Conservation (phyloP, 2,329 filamentous ascomycete species). For the Xylaria sp. region DNA sequence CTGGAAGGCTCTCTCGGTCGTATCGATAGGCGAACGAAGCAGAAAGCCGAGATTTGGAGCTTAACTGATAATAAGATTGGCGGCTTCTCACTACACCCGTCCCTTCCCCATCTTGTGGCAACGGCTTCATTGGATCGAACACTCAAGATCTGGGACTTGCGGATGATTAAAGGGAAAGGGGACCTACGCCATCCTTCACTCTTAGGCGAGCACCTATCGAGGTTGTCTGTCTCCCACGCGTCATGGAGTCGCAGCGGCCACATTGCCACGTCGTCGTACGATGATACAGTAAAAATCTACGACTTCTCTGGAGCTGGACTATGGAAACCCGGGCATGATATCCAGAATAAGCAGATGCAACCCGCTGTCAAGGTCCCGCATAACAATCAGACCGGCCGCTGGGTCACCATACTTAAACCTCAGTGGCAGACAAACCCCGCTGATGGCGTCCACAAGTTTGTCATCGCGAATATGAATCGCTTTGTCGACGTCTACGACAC, state of each 20-base stretch:
- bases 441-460: conserved; percentile 86
- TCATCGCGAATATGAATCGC: conserved; percentile 96
- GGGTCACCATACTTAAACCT: conserved; percentile 84
- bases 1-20: conserved; percentile 83
- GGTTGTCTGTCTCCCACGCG: conserved; percentile 90
- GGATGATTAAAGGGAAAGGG: conserved; percentile 72
- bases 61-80: conserved; percentile 95
- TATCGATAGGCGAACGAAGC: conserved; percentile 76
- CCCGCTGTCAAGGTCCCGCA: conserved; percentile 78
- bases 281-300: conserved; percentile 95
- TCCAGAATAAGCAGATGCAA: conserved; percentile 72
- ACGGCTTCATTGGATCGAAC: conserved; percentile 92
- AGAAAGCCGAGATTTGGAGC: conserved; percentile 74
- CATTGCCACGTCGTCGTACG: conserved; percentile 91
- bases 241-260: conserved; percentile 88
- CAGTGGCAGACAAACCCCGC: conserved; percentile 88
- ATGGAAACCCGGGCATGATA: conserved; percentile 68
- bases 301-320: conserved; percentile 72
- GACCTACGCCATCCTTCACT: conserved; percentile 72
- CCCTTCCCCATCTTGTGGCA: conserved; percentile 82
- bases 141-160: conserved; percentile 90
- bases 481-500: conserved; percentile 92
- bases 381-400: conserved; percentile 95
- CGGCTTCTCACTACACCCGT: conserved; percentile 86
- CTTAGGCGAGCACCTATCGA: conserved; percentile 83